phyloP scores from a whole-genome alignment of 2,329 filamentous ascomycete species.

The Hypoxylon sp. region DNA sequence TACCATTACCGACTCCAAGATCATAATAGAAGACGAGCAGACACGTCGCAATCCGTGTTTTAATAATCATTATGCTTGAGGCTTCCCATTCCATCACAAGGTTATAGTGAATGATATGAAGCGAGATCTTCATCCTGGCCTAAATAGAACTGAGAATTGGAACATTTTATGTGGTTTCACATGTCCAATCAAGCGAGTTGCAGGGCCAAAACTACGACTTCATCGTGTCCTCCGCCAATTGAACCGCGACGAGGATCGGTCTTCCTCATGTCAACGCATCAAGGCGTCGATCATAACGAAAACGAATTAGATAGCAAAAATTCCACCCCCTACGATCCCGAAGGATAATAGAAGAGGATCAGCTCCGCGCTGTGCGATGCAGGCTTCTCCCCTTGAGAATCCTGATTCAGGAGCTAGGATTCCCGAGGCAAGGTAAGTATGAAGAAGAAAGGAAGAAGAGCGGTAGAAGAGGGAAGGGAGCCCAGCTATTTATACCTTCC shows the following conservation, averaged over 20 bases:
- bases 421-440: conserved; percentile 39
- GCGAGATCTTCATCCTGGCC: neutral
- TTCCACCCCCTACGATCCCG: conserved; percentile 42
- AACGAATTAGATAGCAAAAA: conserved; percentile 38
- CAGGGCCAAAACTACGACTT: neutral
- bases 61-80: neutral
- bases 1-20: neutral
- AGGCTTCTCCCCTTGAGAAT: conserved; percentile 35
- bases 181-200: too few relatives aligned
- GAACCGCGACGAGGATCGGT: neutral
- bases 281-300: conserved; percentile 37
- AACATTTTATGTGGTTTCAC: too few relatives aligned
- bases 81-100: neutral
- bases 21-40: neutral
- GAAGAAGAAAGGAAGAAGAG: conserved; percentile 33
- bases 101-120: neutral
- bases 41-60: neutral
- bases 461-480: neutral
- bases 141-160: too few relatives aligned
- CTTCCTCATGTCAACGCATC: conserved; percentile 41
- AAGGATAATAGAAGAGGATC: conserved; percentile 43
- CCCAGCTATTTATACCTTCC: conserved; percentile 21
- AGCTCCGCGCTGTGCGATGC: conserved; percentile 43
- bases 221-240: neutral
- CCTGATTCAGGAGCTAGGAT: conserved; percentile 32